Evolutionary conservation across 306 rosid species (phyloP), one percentile per base, ranked within the genome.

Genomic region (Myrica gale): DNA sequence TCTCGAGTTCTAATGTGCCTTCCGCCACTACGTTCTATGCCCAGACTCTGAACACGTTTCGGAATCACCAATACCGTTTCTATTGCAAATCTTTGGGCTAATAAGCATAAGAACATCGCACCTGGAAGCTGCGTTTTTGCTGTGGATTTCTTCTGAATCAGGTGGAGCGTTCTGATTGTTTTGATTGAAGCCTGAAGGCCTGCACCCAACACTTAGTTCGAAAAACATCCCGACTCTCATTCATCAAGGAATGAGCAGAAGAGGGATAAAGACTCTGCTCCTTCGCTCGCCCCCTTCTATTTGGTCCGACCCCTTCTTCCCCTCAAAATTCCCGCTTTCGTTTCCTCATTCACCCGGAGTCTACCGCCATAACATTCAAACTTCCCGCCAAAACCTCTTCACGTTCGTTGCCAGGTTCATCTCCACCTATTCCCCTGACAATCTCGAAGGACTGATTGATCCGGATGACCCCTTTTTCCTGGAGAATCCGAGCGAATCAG

Each of bases 391-490:
- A 58, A 69, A 41, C 23, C 26, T 50, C 39, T 19, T 54, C 41
- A 71, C 76, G 72, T 4, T 70, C 41, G 7, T 74, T 71, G 23
- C 80, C 69, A 74, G 81, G 53, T 70, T 50, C 53, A 0, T 83
- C 41, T 70, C 79, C 46, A 58, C 82, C 37, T 78, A 82, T 23
- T 78, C 80, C 8, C 82, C 76, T 20, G 71, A 78, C 89, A 76
- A 84, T 77, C 91, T 89, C 68, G 72, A 76, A 42, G 92, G 94
- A 4, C 71, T 91, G 56, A 71, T 88, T 73, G 84, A 86, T 6
- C 87, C 87, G 23, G 79, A 45, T 6, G 86, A 84, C 15, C 10
- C 80, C n/a, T 26, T 82, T 69, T 9, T 58, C 8, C 73, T 71
- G 8, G 75, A 63, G 53, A 47, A 46, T 68, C 20, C 89, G 23